Base-by-base conservation (phyloP, 225 moss, liverwort and hornwort species). In the Rhytidiadelphus loreus region DNA sequence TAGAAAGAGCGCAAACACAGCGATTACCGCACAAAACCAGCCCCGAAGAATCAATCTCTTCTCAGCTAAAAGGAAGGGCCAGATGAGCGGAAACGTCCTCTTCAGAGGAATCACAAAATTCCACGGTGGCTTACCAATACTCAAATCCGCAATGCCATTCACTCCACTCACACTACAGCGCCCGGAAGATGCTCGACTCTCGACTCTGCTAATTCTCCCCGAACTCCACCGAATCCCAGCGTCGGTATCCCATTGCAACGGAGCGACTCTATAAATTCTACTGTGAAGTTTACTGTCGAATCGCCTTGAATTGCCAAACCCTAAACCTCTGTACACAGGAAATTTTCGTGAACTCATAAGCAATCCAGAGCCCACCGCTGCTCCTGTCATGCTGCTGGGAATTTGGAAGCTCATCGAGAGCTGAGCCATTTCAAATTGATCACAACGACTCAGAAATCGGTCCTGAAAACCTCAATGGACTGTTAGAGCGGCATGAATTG, bases 1-100 rank as follows among this genome's bases (percentile, higher is more conserved):
- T 6, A 94, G n/a, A 74, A 95, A 99, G 26, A 97, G 91, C 46
- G 96, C 96, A 59, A 80, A 90, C 77, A 96, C 96, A 22, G 97
- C 93, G 57, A 97, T 82, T 50, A 81, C 91, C 82, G 96, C 95
- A 89, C 96, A 96, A n/a, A 89, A 12, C 97, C 98, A 97, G 11
- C 96, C 97, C 83, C 85, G 93, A 37, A 96, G 35, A 74, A 97
- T 97, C 62, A 89, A 87, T 65, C 86, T 69, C 37, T 68, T 55
- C 87, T 98, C 92, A 23, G 96, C 88, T 4, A 84, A 69, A 39
- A 98, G 70, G 86, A 98, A 98, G 16, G 97, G 97, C 87, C 89
- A 68, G 65, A 94, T 92, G 33, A 91, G 85, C 13, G 89, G 93
- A 77, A 90, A 91, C 37, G 93, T 94, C 53, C 90, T 91, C 29